phyloP scores from a whole-genome alignment of 2,329 filamentous ascomycete genomes.

The Bipolaris victoriae region DNA sequence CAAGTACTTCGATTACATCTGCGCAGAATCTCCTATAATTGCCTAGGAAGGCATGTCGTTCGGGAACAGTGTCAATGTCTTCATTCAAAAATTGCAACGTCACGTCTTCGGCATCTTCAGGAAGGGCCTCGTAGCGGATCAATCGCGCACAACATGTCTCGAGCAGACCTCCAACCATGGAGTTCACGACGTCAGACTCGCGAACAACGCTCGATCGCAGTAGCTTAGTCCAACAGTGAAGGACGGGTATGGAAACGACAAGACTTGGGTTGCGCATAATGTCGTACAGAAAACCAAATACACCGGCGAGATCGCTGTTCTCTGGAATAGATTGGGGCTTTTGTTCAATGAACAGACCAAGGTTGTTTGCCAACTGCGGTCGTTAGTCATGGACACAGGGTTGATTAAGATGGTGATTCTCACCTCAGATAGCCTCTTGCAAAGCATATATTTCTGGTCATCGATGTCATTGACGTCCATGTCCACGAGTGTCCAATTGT shows the following conservation, averaged over 20 bases:
- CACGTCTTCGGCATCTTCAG: constrained; percentile 79
- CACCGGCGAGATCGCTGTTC: constrained; percentile 71
- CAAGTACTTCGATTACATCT: constrained; percentile 85
- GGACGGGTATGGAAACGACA: constrained; percentile 88
- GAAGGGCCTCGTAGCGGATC: constrained; percentile 84
- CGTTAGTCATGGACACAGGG: constrained; percentile 26
- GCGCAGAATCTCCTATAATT: constrained; percentile 94
- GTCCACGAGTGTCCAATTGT: constrained; percentile 80
- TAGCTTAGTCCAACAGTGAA: constrained; percentile 88
- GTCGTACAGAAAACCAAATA: constrained; percentile 78
- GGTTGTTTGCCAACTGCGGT: constrained; percentile 76
- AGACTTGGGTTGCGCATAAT: constrained; percentile 86
- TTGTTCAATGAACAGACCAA: constrained; percentile 83
- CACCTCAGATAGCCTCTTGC: constrained; percentile 94
- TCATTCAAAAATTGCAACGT: constrained; percentile 84
- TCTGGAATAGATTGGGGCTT: constrained; percentile 71
- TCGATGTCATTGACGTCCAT: constrained; percentile 82
- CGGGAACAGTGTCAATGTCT: constrained; percentile 92
- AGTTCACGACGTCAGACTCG: constrained; percentile 64
- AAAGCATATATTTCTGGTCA: constrained; percentile 87
- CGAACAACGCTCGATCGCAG: constrained; percentile 74
- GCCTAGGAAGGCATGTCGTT: constrained; percentile 91
- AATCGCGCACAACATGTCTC: constrained; percentile 83
- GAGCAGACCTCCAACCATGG: constrained; percentile 75
- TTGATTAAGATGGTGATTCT: constrained; percentile 18